A percentile compares a stretch with the other conserved stretches of the same genome.
These are phyloP conservation scores for Sutorius australiensis DNA, from an alignment of 768 basidiomycete species.

Conservation along the genomic window DNA sequence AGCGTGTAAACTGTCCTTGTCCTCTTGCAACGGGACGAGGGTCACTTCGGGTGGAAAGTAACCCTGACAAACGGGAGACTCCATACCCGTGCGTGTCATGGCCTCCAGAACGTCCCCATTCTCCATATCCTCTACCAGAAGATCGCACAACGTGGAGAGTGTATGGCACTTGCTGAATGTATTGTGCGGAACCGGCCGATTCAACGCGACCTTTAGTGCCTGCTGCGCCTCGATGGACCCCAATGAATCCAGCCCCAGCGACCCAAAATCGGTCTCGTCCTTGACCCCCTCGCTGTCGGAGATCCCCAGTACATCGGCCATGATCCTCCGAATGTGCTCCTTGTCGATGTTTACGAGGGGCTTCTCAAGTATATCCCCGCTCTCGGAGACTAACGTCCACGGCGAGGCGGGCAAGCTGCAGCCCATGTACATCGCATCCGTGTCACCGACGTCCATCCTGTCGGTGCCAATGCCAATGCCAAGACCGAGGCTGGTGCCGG, in stretches of 20 bases:
- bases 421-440: conserved; percentile 1
- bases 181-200: conserved; percentile 40
- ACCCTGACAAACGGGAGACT: not conserved
- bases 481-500: not conserved
- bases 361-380: not conserved
- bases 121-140: conserved; percentile 6
- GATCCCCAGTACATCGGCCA: conserved; percentile 45
- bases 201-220: conserved; percentile 40
- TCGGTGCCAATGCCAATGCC: conserved; percentile 1
- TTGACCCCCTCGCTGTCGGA: conserved; percentile 32
- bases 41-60: conserved; percentile 25
- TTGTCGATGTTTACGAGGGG: not conserved
- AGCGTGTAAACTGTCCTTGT: conserved; percentile 11
- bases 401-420: conserved; percentile 33
- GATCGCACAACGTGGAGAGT: conserved; percentile 20
- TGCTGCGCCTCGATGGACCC: conserved; percentile 60
- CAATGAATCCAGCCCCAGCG: conserved; percentile 61
- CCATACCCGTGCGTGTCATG: not conserved
- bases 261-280: conserved; percentile 44
- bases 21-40: conserved; percentile 38
- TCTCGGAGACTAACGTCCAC: conserved; percentile 39
- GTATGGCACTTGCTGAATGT: conserved; percentile 43
- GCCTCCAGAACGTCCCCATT: not conserved
- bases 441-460: conserved; percentile 6
- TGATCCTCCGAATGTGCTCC: conserved; percentile 34